Percentiles rank a stretch among this genome's conserved stretches.
Conservation (phyloP, 2,329 filamentous ascomycete species). For the Clonostachys solani region DNA sequence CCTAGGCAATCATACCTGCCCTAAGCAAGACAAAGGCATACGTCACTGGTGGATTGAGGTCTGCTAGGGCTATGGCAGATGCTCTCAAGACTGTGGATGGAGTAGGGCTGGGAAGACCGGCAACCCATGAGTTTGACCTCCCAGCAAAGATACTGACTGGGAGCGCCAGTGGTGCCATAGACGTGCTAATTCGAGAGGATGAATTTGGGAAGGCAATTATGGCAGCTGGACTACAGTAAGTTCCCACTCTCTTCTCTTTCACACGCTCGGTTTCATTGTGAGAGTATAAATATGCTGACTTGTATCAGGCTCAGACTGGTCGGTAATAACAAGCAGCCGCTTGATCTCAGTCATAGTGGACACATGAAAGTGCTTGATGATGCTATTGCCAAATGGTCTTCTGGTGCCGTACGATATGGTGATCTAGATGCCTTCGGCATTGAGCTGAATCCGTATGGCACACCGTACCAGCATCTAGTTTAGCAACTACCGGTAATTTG, state of each 20-base stretch:
- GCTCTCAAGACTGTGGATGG: conserved; percentile 55
- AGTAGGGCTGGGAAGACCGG: conserved; percentile 46
- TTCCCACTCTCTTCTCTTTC: not conserved
- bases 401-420: too few relatives aligned
- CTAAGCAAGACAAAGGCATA: conserved; percentile 49
- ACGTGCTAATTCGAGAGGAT: not conserved
- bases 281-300: not conserved
- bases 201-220: not conserved
- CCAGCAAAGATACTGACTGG: conserved; percentile 17
- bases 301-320: not conserved
- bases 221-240: not conserved
- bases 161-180: conserved; percentile 7
- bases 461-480: too few relatives aligned
- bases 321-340: conserved; percentile 1
- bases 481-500: too few relatives aligned
- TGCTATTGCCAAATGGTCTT: too few relatives aligned
- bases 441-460: too few relatives aligned
- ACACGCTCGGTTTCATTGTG: not conserved
- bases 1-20: conserved; percentile 40
- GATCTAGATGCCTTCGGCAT: too few relatives aligned
- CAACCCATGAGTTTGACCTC: conserved; percentile 23
- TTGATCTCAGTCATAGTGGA: not conserved
- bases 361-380: not conserved
- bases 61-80: conserved; percentile 51
- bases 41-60: conserved; percentile 54